phyloP scores from a whole-genome alignment of 106 monocot species.

The Alisma plantagoaquatica region DNA sequence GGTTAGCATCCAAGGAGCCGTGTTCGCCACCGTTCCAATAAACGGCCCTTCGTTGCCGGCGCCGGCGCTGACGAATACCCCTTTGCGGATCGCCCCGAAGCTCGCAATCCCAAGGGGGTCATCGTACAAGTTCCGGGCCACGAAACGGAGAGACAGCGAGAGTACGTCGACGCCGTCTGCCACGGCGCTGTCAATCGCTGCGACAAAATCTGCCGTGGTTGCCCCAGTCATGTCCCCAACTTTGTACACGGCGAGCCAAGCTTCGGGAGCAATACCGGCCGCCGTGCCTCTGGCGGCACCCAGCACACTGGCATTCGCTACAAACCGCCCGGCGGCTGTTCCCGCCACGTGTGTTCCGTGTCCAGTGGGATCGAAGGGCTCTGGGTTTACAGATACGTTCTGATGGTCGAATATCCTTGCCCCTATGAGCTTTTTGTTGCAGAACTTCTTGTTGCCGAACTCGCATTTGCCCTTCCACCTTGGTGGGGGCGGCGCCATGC shows the following conservation, averaged over 20 bases:
- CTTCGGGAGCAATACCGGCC: neutral
- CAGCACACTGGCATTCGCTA: neutral
- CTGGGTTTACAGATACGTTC: neutral
- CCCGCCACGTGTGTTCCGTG: no score
- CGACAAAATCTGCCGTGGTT: neutral
- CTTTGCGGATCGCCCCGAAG: no score
- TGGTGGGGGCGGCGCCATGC: no score
- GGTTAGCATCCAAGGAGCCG: slow-evolving; percentile 42
- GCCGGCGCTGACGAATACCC: slow-evolving; percentile 42
- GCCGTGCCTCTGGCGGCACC: neutral
- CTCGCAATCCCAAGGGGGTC: no score
- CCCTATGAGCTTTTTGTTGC: no score
- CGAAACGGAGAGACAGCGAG: no score
- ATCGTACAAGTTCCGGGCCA: no score
- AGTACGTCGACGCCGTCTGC: no score
- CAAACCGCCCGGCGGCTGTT: no score
- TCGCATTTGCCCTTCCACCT: no score
- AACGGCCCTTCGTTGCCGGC: slow-evolving; percentile 38
- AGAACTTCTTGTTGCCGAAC: no score
- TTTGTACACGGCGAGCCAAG: neutral
- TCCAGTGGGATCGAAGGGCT: neutral
- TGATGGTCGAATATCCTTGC: no score
- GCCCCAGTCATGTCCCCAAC: neutral
- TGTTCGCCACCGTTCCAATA: slow-evolving; percentile 22
- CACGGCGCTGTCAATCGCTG: neutral